Conservation (phyloP, 768 basidiomycete genomes). For the Amanita rubescens region DNA sequence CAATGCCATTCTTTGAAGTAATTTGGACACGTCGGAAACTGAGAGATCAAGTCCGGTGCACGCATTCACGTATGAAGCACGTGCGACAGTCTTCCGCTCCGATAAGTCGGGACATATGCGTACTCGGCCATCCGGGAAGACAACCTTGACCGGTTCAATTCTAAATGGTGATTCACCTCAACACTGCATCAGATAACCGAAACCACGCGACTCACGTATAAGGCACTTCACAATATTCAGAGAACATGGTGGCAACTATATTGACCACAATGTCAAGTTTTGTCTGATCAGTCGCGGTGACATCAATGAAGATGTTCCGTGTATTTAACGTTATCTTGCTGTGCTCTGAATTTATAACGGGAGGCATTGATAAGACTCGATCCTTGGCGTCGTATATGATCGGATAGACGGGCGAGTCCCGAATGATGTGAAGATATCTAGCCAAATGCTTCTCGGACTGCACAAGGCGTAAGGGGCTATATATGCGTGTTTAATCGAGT, state of each 20-base stretch:
- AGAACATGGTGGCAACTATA: constrained; percentile 95
- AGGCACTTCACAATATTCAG: constrained; percentile 88
- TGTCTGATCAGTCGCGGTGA: constrained; percentile 94
- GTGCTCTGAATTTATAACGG: constrained; percentile 96
- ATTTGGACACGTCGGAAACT: constrained; percentile 53
- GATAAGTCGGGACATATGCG: constrained; percentile 79
- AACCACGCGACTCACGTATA: constrained; percentile 62
- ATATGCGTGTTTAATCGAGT: background rate
- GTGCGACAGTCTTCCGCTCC: constrained; percentile 62
- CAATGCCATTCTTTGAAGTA: constrained; percentile 83
- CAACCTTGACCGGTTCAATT: constrained; percentile 87
- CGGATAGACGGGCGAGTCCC: constrained; percentile 93
- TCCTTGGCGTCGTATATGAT: constrained; percentile 92
- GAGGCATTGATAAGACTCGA: constrained; percentile 91
- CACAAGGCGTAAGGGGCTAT: background rate
- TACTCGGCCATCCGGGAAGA: constrained; percentile 68
- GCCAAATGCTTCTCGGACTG: constrained; percentile 90
- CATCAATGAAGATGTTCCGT: constrained; percentile 91
- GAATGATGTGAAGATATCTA: constrained; percentile 86
- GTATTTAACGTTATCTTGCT: constrained; percentile 96
- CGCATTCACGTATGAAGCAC: constrained; percentile 89
- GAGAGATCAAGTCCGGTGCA: constrained; percentile 82
- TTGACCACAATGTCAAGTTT: constrained; percentile 95
- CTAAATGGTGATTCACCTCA: constrained; percentile 31
- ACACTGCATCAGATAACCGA: background rate